phyloP scores from a whole-genome alignment of 164 flowering plant genomes.

The Umbellularia californica region DNA sequence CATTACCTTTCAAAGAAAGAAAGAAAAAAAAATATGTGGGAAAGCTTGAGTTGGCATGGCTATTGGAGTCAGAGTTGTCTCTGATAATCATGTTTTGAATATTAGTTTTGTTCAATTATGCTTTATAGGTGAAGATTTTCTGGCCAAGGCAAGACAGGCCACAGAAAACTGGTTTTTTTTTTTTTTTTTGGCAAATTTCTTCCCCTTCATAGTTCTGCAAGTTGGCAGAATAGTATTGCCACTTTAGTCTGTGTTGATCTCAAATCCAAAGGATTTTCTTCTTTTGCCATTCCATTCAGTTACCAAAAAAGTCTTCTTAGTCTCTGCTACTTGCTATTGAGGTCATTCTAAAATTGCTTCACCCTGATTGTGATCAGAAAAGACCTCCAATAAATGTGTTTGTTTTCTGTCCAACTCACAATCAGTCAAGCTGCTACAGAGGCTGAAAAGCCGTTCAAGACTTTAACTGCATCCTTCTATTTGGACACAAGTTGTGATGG shows the following conservation, averaged over 20 bases:
- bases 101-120: neutral
- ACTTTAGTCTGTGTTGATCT: neutral
- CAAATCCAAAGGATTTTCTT: neutral
- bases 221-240: neutral
- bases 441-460: conserved; percentile 43
- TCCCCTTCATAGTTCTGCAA: neutral
- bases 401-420: conserved; percentile 92
- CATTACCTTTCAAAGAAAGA: no score
- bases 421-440: conserved; percentile 87
- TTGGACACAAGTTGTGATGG: conserved; percentile 98
- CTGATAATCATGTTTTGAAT: neutral
- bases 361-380: conserved; percentile 57
- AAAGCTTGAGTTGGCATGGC: neutral
- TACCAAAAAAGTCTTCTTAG: neutral
- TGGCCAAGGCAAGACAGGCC: conserved; percentile 98
- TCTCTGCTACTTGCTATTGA: conserved; percentile 95
- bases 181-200: conserved; percentile 17
- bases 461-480: conserved; percentile 86
- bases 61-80: neutral
- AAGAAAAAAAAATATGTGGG: neutral
- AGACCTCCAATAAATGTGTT: conserved; percentile 75
- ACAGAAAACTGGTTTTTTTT: conserved; percentile 97
- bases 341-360: conserved; percentile 54
- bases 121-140: conserved; percentile 82
- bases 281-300: neutral